Base-by-base conservation (phyloP, 805 yeast species). In the Saccharomycopsis fibuligera region DNA sequence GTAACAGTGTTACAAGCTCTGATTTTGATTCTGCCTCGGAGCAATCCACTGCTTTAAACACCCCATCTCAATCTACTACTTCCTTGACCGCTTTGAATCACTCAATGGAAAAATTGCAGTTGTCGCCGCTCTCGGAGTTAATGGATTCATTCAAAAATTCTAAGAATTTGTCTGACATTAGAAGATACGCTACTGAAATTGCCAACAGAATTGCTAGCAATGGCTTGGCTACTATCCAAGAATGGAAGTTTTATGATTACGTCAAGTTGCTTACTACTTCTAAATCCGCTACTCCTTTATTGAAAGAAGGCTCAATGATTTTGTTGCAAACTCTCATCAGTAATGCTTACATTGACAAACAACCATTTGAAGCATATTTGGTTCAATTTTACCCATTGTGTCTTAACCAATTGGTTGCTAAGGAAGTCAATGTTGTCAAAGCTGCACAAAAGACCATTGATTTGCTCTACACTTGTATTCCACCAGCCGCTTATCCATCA, bases 401-500 rank as follows among this genome's bases (percentile, higher is more conserved):
- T 14, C 76, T 83, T 45, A 96, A 89, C 60, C 69, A 80, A 36
- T 72, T 79, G 49, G 80, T 91, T 43, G 98, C 93, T 60, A 93
- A 91, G 67, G 98, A 91, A 60, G 83, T 78, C 62, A 76, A 81
- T 43, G 93, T 91, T 40, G 80, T 81, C 63, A 79, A 95, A 62
- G 83, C 95, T 35, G 95, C 96, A n/a, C 87, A 82, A 64, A 69
- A 78, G 40, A 83, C 96, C 9, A 68, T 79, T 38, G 93, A 86
- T 59, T 67, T 87, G 16, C 67, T 89, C 35, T 76, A 80, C 57
- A 83, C 81, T 6, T 68, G 78, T 54, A 84, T 76, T 69, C 89
- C 95, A 40, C 70, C 76, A 14, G 95, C 87, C 66, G 90, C 93
- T 1, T 73, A 83, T 48, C 80, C 89, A 1, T 72, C 88, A n/a